A percentile compares a stretch with the other conserved stretches of the same genome.
Conservation (phyloP, 1,139 yeast genomes). For the Yamadazyma spencermartinsiae region DNA sequence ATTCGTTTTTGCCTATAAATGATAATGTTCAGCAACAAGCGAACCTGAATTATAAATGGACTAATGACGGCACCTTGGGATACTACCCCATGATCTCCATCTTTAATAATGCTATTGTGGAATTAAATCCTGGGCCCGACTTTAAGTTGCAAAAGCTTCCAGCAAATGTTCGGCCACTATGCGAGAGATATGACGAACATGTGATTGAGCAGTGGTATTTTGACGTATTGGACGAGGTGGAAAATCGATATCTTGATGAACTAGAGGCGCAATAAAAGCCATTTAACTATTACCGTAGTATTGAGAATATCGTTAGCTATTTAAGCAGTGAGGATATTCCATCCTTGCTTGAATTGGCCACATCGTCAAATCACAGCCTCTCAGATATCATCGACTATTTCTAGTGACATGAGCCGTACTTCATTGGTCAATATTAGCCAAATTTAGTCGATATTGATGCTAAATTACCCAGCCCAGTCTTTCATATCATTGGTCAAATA, state of each 20-base stretch:
- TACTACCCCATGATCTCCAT: constrained; percentile 90
- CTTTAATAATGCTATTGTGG: constrained; percentile 76
- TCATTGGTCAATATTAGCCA: no score
- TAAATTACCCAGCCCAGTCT: no score
- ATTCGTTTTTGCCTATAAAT: constrained; percentile 66
- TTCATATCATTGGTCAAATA: no score
- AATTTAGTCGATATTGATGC: no score
- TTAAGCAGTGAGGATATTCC: no score
- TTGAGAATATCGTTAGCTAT: no score
- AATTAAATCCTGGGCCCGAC: constrained; percentile 69
- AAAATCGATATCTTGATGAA: constrained; percentile 58
- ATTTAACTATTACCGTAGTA: no score
- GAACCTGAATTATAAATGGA: constrained; percentile 48
- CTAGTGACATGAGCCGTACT: no score
- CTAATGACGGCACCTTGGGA: constrained; percentile 83
- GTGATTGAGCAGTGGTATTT: constrained; percentile 80
- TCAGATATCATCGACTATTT: no score
- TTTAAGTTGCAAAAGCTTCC: constrained; percentile 48
- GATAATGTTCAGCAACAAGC: constrained; percentile 43
- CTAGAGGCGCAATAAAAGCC: constrained; percentile 36
- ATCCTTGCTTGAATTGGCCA: no score
- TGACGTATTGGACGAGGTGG: constrained; percentile 86
- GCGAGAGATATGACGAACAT: constrained; percentile 64
- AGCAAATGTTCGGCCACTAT: constrained; percentile 46
- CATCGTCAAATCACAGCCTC: no score